Conservation (phyloP, 139 green algal genomes). For the Gonium pectorale region DNA sequence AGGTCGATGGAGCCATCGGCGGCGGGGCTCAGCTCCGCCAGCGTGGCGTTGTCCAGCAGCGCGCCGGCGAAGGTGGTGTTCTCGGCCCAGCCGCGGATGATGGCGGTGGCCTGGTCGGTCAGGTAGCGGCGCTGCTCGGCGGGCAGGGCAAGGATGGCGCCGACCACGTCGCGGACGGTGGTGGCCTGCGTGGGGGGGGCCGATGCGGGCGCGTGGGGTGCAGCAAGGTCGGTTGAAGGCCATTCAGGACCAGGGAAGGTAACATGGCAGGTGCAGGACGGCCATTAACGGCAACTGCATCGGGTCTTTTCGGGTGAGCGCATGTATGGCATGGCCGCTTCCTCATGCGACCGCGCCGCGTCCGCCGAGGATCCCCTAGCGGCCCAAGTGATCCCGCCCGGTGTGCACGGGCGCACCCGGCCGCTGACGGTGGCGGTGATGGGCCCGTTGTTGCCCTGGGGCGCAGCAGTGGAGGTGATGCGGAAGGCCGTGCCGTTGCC, state of each 20-base stretch:
- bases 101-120: neutral
- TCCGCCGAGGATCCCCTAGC: neutral
- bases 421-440: constrained; percentile 26
- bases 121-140: constrained; percentile 26
- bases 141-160: constrained; percentile 32
- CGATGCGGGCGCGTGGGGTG: neutral
- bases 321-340: too few relatives aligned
- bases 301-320: too few relatives aligned
- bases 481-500: neutral
- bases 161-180: constrained; percentile 21
- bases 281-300: too few relatives aligned
- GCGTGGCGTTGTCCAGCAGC: neutral
- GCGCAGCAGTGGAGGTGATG: constrained; percentile 35
- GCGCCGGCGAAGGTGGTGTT: neutral
- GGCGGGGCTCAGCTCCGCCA: neutral
- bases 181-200: neutral
- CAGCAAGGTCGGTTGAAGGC: too few relatives aligned
- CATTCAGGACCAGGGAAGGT: neutral
- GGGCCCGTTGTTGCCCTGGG: constrained; percentile 31
- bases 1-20: constrained; percentile 6
- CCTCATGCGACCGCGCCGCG: too few relatives aligned
- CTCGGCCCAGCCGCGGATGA: neutral
- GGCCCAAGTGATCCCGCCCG: neutral
- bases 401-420: neutral
- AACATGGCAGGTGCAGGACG: too few relatives aligned